A percentile compares a stretch with the other conserved stretches of the same genome.
phyloP scores from a whole-genome alignment of 1,284 basidiomycete species.

The Tilletia walkeri region DNA sequence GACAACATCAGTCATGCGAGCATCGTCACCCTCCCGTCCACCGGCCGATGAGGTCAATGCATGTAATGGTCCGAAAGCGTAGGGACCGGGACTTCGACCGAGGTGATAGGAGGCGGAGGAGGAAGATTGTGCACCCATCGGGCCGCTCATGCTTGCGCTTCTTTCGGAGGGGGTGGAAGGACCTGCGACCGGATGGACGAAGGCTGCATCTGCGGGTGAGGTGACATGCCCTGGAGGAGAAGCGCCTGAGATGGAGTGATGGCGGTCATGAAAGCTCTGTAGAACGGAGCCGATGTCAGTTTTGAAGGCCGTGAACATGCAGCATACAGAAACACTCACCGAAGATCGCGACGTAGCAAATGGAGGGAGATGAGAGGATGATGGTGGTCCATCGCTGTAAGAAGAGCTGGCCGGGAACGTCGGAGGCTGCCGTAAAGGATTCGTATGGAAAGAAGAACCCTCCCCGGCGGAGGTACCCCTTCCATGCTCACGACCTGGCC shows the following conservation, averaged over 20 bases:
- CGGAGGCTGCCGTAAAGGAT: neutral
- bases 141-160: neutral
- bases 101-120: too few species aligned
- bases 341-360: neutral
- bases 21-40: conserved; percentile 2
- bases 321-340: neutral
- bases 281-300: neutral
- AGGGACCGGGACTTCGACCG: conserved; percentile 7
- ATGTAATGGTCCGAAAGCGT: neutral
- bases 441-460: neutral
- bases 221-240: neutral
- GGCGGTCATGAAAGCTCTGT: conserved; percentile 7
- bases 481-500: too few species aligned
- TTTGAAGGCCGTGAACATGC: neutral
- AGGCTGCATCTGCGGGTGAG: neutral
- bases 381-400: neutral
- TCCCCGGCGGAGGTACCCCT: too few species aligned
- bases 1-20: conserved; percentile 1
- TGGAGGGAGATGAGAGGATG: neutral
- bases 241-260: neutral
- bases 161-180: neutral
- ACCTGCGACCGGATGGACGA: neutral
- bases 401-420: neutral
- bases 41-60: neutral
- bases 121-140: too few species aligned